Percentiles rank a stretch among this genome's conserved stretches.
phyloP scores from a whole-genome alignment of 176 grass and related monocot genomes.

The Microstegium vimineum region DNA sequence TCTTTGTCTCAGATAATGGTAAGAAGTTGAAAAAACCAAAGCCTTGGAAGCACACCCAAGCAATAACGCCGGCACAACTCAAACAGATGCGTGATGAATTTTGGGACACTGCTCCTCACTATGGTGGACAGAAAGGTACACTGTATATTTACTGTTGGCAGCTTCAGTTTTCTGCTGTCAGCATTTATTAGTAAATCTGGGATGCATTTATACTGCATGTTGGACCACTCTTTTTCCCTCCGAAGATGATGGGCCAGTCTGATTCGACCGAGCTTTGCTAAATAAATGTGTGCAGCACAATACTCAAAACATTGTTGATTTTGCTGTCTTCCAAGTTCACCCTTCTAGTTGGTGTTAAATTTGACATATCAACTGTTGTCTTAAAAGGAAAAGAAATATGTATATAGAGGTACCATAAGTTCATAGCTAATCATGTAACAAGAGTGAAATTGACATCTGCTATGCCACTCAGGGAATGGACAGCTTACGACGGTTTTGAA shows the following conservation, averaged over 20 bases:
- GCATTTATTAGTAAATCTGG: conserved; percentile 22
- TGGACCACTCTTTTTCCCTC: not conserved
- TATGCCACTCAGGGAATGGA: not conserved
- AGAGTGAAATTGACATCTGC: not conserved
- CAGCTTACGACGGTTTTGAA: not conserved
- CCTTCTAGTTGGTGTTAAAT: conserved; percentile 19
- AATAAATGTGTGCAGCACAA: conserved; percentile 7
- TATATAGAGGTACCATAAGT: not conserved
- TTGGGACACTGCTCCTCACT: conserved; percentile 96
- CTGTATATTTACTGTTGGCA: not conserved
- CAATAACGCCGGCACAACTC: conserved; percentile 60
- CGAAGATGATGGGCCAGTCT: not conserved
- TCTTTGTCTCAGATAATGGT: conserved; percentile 49
- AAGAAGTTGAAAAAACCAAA: conserved; percentile 80
- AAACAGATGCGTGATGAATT: conserved; percentile 93
- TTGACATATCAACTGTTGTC: not conserved
- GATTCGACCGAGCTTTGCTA: conserved; percentile 12
- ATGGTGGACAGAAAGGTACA: conserved; percentile 88
- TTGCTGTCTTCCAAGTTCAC: not conserved
- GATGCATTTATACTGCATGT: conserved; percentile 33
- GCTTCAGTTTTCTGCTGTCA: not conserved
- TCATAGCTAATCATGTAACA: not conserved
- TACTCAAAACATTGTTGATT: conserved; percentile 7
- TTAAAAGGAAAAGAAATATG: not conserved
- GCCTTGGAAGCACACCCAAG: conserved; percentile 76